A percentile compares a stretch with the other conserved stretches of the same genome.
Evolutionary conservation across 257 asterid genomes (phyloP).

Genomic region (Eustoma russellianum): DNA sequence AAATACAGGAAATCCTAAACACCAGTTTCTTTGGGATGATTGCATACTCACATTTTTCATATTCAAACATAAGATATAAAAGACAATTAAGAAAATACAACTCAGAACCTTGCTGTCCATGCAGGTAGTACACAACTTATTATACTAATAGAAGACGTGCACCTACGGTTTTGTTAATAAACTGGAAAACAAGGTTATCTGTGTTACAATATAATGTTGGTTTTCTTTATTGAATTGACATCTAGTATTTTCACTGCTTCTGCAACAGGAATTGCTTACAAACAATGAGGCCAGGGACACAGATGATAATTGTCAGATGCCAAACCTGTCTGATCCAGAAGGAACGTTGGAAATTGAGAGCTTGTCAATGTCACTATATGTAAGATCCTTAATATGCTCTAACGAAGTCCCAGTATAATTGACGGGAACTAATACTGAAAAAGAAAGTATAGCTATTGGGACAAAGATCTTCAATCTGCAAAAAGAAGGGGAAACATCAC

Average conservation of each 20-base stretch:
- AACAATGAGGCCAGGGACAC: too few species aligned
- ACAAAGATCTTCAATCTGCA: conserved; percentile 81
- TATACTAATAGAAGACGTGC: too few species aligned
- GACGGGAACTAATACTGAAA: conserved; percentile 70
- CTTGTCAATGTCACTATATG: conserved; percentile 71
- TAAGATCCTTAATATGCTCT: conserved; percentile 39
- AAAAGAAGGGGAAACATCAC: not conserved
- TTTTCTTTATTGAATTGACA: too few species aligned
- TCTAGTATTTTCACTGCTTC: too few species aligned
- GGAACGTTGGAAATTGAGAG: conserved; percentile 83
- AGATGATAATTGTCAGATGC: too few species aligned
- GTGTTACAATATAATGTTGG: too few species aligned
- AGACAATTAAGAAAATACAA: not conserved
- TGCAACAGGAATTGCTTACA: too few species aligned
- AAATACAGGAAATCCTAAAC: not conserved
- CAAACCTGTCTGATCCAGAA: conserved; percentile 64
- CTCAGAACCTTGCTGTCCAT: not conserved
- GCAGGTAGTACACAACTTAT: not conserved
- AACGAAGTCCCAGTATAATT: conserved; percentile 71
- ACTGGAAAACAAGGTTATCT: too few species aligned
- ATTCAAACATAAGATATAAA: not conserved
- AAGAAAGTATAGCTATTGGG: conserved; percentile 63
- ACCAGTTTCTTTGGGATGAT: not conserved
- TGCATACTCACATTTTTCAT: not conserved
- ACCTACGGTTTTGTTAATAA: too few species aligned